These are phyloP conservation scores for Hysterium pulicare DNA, from an alignment of 2,329 filamentous ascomycete genomes.

Conservation along the genomic window DNA sequence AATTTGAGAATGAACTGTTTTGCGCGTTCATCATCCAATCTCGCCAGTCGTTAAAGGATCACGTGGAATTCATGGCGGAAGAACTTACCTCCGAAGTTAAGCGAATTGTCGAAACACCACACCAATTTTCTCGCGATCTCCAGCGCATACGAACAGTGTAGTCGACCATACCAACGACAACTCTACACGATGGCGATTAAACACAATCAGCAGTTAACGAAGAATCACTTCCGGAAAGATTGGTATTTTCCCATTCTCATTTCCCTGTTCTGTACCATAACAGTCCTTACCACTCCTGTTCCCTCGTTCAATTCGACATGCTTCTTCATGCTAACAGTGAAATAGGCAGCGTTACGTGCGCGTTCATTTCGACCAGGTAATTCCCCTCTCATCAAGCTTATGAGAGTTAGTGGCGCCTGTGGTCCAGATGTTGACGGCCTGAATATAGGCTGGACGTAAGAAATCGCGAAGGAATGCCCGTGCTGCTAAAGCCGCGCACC, in stretches of 20 bases:
- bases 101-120: no score
- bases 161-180: not conserved
- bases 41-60: no score
- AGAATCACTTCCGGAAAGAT: conserved; percentile 72
- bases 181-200: conserved; percentile 73
- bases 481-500: conserved; percentile 88
- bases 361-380: conserved; percentile 99
- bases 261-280: no score
- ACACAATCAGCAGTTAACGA: conserved; percentile 98
- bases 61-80: no score
- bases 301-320: no score
- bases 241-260: conserved; percentile 42
- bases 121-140: no score
- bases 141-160: no score
- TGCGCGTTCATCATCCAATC: no score
- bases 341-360: conserved; percentile 90
- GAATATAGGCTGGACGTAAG: conserved; percentile 86
- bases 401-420: conserved; percentile 55
- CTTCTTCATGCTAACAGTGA: conserved; percentile 19
- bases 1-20: no score
- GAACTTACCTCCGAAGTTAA: no score
- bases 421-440: conserved; percentile 33
- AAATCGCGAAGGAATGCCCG: conserved; percentile 85
- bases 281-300: no score
- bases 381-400: conserved; percentile 46